Percentiles rank a stretch among this genome's conserved stretches.
phyloP scores from a whole-genome alignment of 2,329 filamentous ascomycete species.

The Tetracladium maxilliforme region DNA sequence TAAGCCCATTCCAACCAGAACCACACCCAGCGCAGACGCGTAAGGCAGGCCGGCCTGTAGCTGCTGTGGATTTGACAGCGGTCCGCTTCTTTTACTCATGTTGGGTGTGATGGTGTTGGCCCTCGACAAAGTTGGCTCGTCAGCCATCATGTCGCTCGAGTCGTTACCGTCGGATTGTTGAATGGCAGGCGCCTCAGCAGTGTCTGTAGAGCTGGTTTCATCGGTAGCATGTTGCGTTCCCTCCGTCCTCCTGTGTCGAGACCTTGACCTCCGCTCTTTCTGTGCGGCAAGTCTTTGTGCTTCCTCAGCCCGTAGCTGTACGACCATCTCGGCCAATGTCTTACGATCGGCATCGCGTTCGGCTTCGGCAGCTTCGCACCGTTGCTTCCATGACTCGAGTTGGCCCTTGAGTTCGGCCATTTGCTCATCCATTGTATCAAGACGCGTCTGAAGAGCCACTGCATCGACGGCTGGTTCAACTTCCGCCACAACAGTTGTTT shows the following conservation, averaged over 20 bases:
- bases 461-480: background rate
- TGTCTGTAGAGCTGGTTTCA: constrained; percentile 1
- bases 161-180: background rate
- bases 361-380: constrained; percentile 67
- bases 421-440: constrained; percentile 64
- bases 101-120: too few species aligned
- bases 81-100: too few species aligned
- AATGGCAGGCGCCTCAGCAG: constrained; percentile 4
- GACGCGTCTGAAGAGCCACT: constrained; percentile 58
- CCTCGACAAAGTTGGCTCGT: too few species aligned
- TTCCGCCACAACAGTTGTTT: background rate
- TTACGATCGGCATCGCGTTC: constrained; percentile 60
- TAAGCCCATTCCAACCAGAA: constrained; percentile 65
- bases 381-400: constrained; percentile 61
- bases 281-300: constrained; percentile 21
- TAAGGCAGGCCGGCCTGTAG: too few species aligned
- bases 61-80: too few species aligned
- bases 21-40: constrained; percentile 69
- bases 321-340: constrained; percentile 75
- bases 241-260: constrained; percentile 1
- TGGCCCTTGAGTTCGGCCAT: constrained; percentile 71
- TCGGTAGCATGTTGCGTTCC: constrained; percentile 1
- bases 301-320: constrained; percentile 60
- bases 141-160: too few species aligned
- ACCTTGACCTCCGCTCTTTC: constrained; percentile 3